Conservation (phyloP, 768 basidiomycete genomes). For the Lactifluus subvellereus region DNA sequence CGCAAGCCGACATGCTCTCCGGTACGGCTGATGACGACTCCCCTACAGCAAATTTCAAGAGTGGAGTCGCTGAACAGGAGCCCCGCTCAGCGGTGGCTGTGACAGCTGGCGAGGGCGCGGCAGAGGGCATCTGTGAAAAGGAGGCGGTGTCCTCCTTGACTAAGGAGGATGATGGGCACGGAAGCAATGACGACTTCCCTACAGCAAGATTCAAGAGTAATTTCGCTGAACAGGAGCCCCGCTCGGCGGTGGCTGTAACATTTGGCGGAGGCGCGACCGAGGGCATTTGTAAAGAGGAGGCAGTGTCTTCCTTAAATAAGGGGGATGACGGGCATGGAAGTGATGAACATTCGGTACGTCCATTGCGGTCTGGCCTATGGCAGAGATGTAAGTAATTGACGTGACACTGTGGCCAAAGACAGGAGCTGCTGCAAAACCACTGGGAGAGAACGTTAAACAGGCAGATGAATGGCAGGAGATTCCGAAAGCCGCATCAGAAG, state of each 20-base stretch:
- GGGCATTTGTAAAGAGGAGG: neutral
- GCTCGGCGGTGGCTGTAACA: neutral
- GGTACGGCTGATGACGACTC: neutral
- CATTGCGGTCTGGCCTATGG: neutral
- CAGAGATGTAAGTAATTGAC: neutral
- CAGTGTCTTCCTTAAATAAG: neutral
- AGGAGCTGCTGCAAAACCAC: neutral
- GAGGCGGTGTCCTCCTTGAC: neutral
- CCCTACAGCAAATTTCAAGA: neutral
- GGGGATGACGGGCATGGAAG: neutral
- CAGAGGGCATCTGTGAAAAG: neutral
- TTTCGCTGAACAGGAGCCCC: neutral
- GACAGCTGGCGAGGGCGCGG: neutral
- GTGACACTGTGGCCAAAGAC: neutral
- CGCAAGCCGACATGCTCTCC: neutral
- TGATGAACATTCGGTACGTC: constrained; percentile 1
- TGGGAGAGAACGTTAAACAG: neutral
- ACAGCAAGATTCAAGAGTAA: neutral
- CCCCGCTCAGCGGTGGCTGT: neutral
- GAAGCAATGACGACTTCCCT: neutral
- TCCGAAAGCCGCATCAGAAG: neutral
- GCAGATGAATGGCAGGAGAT: neutral
- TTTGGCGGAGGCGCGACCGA: neutral
- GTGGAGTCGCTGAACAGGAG: neutral
- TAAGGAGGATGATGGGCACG: neutral